Conservation (phyloP, 2,329 filamentous ascomycete species). For the Emergomyces pasteurianus region DNA sequence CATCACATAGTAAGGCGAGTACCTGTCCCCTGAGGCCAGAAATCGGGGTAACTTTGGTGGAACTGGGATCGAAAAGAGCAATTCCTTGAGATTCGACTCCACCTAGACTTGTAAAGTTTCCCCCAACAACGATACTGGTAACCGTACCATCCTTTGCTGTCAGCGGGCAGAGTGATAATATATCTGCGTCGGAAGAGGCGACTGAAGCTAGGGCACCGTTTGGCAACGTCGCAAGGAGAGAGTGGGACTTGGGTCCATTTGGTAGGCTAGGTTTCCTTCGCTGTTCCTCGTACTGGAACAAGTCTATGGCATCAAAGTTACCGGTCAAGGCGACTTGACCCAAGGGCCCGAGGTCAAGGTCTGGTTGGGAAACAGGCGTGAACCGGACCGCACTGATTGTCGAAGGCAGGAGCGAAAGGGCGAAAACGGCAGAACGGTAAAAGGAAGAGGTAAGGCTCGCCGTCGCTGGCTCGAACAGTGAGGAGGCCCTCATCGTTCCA, state of each 20-base stretch:
- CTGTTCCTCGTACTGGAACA: conserved; percentile 79
- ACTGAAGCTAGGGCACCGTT: conserved; percentile 72
- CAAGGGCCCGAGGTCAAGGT: conserved; percentile 60
- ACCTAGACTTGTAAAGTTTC: conserved; percentile 89
- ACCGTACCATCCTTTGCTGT: conserved; percentile 52
- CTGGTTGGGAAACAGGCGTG: conserved; percentile 23
- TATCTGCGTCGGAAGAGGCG: conserved; percentile 67
- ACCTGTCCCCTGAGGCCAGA: conserved; percentile 75
- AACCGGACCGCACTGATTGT: conserved; percentile 23
- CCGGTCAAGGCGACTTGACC: conserved; percentile 78
- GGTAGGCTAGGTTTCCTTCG: conserved; percentile 36
- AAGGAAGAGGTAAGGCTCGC: conserved; percentile 25
- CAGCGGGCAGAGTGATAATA: conserved; percentile 79
- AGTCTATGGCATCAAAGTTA: conserved; percentile 81
- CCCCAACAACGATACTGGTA: conserved; percentile 70
- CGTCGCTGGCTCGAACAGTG: conserved; percentile 35
- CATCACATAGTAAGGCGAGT: conserved; percentile 70
- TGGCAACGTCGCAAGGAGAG: conserved; percentile 68
- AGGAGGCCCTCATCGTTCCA: conserved; percentile 33
- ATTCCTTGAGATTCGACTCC: conserved; percentile 64
- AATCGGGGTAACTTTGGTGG: conserved; percentile 58
- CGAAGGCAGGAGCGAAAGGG: conserved; percentile 4
- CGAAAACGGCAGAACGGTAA: conserved; percentile 16
- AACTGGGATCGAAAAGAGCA: conserved; percentile 67
- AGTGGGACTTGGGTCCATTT: conserved; percentile 46